Evolutionary conservation across 805 yeast genomes (phyloP).

Genomic region (Metschnikowia baotianmanensis): DNA sequence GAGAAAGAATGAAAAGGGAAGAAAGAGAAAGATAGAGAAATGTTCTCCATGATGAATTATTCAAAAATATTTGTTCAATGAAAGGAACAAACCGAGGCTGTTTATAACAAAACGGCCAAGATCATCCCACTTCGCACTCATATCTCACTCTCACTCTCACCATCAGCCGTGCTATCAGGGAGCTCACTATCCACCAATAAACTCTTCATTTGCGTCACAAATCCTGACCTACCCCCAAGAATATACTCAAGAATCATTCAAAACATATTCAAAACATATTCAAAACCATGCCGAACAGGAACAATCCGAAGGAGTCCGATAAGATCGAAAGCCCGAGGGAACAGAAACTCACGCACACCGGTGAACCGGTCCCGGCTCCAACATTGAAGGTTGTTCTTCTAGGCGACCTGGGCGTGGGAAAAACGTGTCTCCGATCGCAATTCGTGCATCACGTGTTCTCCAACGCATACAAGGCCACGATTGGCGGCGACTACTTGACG

Average conservation of each 20-base stretch:
- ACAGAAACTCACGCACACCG: neutral
- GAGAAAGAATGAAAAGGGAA: no score
- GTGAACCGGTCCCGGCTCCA: neutral
- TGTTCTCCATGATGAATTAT: no score
- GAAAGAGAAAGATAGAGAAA: no score
- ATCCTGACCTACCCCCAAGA: neutral
- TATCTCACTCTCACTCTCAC: neutral
- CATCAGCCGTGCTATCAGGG: neutral
- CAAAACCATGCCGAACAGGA: neutral
- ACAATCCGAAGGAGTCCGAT: neutral
- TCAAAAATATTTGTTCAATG: neutral
- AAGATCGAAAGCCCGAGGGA: neutral
- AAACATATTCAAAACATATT: neutral
- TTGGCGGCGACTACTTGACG: constrained; percentile 58
- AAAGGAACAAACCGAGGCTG: neutral
- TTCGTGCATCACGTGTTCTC: constrained; percentile 54
- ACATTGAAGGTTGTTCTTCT: constrained; percentile 50
- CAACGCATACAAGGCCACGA: constrained; percentile 55
- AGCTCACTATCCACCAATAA: neutral
- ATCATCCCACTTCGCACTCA: neutral
- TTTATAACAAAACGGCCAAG: neutral
- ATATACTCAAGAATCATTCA: neutral
- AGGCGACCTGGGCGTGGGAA: constrained; percentile 61
- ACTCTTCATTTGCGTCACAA: neutral
- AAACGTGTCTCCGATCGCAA: constrained; percentile 55